These are phyloP conservation scores for Rubroshorea leprosula DNA, from an alignment of 345 rosid genomes.

Conservation along the genomic window DNA sequence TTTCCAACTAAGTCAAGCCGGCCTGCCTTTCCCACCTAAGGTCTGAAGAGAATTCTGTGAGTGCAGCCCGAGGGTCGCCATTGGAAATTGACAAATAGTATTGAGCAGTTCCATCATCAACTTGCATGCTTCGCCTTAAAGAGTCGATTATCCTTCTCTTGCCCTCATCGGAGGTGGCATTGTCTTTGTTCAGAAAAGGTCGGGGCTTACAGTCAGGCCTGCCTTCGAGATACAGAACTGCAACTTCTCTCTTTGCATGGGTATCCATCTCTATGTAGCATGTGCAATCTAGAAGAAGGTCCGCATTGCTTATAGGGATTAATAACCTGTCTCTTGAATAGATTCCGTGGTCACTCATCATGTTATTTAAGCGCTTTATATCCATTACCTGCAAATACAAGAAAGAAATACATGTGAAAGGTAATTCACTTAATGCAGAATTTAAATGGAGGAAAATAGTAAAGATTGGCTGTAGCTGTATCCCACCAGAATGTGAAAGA, in stretches of 20 bases:
- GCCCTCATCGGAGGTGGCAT: constrained; percentile 45
- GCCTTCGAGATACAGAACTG: constrained; percentile 74
- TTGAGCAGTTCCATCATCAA: constrained; percentile 76
- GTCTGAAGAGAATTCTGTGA: constrained; percentile 65
- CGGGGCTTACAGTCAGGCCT: constrained; percentile 32
- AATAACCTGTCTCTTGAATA: constrained; percentile 79
- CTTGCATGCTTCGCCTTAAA: constrained; percentile 83
- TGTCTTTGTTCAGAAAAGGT: constrained; percentile 21
- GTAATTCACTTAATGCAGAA: too few relatives aligned
- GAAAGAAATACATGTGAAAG: neutral
- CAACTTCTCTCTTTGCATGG: constrained; percentile 69
- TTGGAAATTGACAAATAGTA: constrained; percentile 75
- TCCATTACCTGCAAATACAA: constrained; percentile 59
- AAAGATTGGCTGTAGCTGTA: neutral
- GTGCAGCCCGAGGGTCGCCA: constrained; percentile 74
- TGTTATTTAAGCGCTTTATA: constrained; percentile 74
- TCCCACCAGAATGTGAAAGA: too few relatives aligned
- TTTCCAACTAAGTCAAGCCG: constrained; percentile 31
- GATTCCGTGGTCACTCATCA: constrained; percentile 91
- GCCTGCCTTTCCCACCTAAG: constrained; percentile 63
- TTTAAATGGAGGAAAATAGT: too few relatives aligned
- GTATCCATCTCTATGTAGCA: constrained; percentile 84
- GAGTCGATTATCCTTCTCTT: constrained; percentile 61
- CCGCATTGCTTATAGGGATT: constrained; percentile 66
- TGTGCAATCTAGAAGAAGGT: constrained; percentile 45